phyloP scores from a whole-genome alignment of 2,329 filamentous ascomycete species.

The Xenosphaeropsis pyriputrescens region DNA sequence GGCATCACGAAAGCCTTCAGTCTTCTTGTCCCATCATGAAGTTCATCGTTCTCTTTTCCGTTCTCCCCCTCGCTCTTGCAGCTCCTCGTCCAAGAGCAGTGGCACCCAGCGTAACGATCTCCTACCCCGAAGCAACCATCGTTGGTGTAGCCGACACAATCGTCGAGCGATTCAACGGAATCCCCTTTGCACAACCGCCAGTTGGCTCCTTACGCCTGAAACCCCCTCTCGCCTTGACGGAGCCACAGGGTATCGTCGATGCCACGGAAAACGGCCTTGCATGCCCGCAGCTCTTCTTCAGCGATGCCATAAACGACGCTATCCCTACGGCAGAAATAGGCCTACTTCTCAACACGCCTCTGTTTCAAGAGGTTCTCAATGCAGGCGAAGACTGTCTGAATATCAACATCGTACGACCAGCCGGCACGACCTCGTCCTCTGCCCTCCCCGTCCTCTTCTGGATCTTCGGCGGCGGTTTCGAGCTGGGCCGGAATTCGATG shows the following conservation, averaged over 20 bases:
- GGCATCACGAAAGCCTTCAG: not conserved
- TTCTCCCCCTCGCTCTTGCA: not conserved
- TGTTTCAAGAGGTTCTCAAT: constrained; percentile 39
- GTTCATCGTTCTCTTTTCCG: no score
- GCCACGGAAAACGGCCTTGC: constrained; percentile 3
- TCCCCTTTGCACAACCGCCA: constrained; percentile 58
- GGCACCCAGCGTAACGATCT: not conserved
- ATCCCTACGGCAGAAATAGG: constrained; percentile 29
- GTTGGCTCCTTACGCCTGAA: constrained; percentile 48
- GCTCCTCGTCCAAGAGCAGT: not conserved
- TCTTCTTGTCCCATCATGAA: not conserved
- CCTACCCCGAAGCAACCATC: constrained; percentile 1
- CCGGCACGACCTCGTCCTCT: constrained; percentile 33
- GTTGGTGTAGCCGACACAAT: constrained; percentile 1
- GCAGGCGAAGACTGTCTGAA: constrained; percentile 51
- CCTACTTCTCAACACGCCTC: constrained; percentile 34
- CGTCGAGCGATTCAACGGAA: constrained; percentile 41
- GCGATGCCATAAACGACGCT: not conserved
- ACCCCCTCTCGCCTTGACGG: constrained; percentile 46
- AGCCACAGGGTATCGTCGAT: constrained; percentile 33
- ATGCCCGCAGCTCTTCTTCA: constrained; percentile 49
- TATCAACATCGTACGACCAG: constrained; percentile 42
- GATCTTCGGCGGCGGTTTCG: constrained; percentile 57
- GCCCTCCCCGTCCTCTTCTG: constrained; percentile 55
- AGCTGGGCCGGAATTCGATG: constrained; percentile 32